Base-by-base conservation (phyloP, 2,329 filamentous ascomycete genomes). In the Ampelomyces quisqualis region DNA sequence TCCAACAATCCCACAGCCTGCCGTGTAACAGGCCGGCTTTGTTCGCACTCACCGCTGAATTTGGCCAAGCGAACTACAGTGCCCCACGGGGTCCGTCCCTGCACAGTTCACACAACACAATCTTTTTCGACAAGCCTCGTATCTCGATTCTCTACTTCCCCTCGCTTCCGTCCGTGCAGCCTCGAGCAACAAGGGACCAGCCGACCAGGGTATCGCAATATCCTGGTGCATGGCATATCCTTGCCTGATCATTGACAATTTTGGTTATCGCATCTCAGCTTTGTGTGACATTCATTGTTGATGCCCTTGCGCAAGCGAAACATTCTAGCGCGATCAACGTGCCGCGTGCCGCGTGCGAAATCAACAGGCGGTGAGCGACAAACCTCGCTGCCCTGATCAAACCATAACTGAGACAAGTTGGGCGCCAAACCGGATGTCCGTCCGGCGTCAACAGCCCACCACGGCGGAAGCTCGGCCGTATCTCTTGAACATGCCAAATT, bases 41-140 rank as follows among this genome's bases (percentile, higher is more conserved):
- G 51, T 40, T 51, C 41, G 30, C 40, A 35, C 48, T 52, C 53
- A 57, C 55, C 53, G 55, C 55, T 43, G 50, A 33, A 45, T 51
- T 35, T 48, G 43, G 34, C 46, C 48, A 31, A 37, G 32, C 40
- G 40, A 48, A 38, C 34, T 34, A 34, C 41, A 38, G 39, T 28
- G 46, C 45, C 47, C 45, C 40, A 44, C 47, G 46, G 46, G 46
- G 38, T 49, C 36, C 32, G 27, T 34, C 34, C 24, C 24, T 40
- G 5, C n/a, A n/a, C n/a, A n/a, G n/a, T n/a, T n/a, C n/a, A n/a
- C n/a, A n/a, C n/a, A n/a, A n/a, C n/a, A n/a, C n/a, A n/a, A n/a
- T n/a, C 17, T 17, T 24, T 28, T 36, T 34, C 34, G 33, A 40
- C 27, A 23, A 26, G 31, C 32, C 26, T 34, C 38, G 18, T 40